Base-by-base conservation (phyloP, 805 yeast genomes). In the Wickerhamiella sorbophila region DNA sequence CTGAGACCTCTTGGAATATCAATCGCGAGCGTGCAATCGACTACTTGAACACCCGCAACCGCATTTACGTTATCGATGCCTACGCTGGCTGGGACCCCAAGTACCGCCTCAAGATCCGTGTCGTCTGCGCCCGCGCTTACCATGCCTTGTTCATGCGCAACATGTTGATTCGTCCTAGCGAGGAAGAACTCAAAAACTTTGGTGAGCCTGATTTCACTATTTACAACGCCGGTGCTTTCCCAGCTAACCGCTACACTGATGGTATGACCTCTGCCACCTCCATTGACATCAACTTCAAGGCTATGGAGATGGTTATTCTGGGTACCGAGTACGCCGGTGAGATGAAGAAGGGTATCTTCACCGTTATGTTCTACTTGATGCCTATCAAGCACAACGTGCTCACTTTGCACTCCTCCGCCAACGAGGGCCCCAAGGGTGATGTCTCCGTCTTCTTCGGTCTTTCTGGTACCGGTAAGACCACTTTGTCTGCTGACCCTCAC, bases 321-420 rank as follows among this genome's bases (percentile, higher is more conserved):
- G 98, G 98, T 66, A 88, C 97, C 36, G 98, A 88, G 71, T 88
- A 88, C 60, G 98, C 98, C 42, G 98, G 98, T 58, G 98, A 88
- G 72, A 88, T 88, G 98, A 88, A 88, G 73, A 88, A 88, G 72
- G 98, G 98, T 70, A 86, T 88, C 58, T 86, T 88, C 75, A 86
- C 97, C 18, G 97, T 88, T 47, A 88, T 88, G 98, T 88, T 91
- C 70, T 88, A 88, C 72, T 72, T 91, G 64, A 87, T 87, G 96
- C 98, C 98, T 44, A 79, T 91, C 54, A 84, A 74, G 64, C 82
- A 87, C 71, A 66, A 83, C 57, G 86, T 88, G 46, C 75, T 88
- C 61, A 91, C 97, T 33, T 74, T 88, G 62, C 97, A 88, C 67
- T 87, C 96, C 2, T 83, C 95, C 49, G 84, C 88, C 52, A 88